A percentile compares a stretch with the other conserved stretches of the same genome.
Conservation (phyloP, 2,329 filamentous ascomycete genomes). For the Penicillium sp. region DNA sequence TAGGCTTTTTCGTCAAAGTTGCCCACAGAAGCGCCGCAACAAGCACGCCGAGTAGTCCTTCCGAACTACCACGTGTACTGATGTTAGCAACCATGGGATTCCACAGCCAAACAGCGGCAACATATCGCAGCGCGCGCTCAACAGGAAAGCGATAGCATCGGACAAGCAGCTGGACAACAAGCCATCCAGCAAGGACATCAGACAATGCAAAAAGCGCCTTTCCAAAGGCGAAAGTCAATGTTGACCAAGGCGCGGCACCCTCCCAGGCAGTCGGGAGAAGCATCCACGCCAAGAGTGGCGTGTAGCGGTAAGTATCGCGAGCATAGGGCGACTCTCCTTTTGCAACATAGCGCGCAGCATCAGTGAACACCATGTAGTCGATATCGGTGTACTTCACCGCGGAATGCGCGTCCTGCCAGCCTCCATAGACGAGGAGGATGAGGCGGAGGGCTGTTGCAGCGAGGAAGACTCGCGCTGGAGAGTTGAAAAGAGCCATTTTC, state of each 20-base stretch:
- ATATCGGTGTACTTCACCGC: conserved; percentile 98
- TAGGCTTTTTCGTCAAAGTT: conserved; percentile 61
- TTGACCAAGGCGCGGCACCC: conserved; percentile 24
- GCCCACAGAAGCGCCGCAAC: conserved; percentile 84
- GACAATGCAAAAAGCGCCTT: conserved; percentile 82
- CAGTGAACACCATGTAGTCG: conserved; percentile 97
- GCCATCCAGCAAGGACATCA: conserved; percentile 80
- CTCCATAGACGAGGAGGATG: conserved; percentile 77
- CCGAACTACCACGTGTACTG: conserved; percentile 89
- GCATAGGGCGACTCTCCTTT: conserved; percentile 74
- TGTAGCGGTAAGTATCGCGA: conserved; percentile 95
- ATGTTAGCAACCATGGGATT: conserved; percentile 99
- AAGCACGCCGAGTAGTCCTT: conserved; percentile 82
- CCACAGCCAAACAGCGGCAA: conserved; percentile 81
- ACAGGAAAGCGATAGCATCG: conserved; percentile 49
- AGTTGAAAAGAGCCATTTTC: conserved; percentile 33
- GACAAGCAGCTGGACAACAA: conserved; percentile 62
- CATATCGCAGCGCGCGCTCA: conserved; percentile 65
- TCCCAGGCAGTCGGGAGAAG: conserved; percentile 73
- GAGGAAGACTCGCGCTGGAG: conserved; percentile 36
- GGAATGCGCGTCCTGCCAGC: conserved; percentile 88
- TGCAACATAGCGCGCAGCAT: conserved; percentile 77
- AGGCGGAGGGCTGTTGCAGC: conserved; percentile 62
- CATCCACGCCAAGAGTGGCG: conserved; percentile 87
- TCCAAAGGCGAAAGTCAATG: conserved; percentile 66